These are phyloP conservation scores for Theobroma grandiflorum DNA, from an alignment of 441 rosid genomes.

Conservation along the genomic window DNA sequence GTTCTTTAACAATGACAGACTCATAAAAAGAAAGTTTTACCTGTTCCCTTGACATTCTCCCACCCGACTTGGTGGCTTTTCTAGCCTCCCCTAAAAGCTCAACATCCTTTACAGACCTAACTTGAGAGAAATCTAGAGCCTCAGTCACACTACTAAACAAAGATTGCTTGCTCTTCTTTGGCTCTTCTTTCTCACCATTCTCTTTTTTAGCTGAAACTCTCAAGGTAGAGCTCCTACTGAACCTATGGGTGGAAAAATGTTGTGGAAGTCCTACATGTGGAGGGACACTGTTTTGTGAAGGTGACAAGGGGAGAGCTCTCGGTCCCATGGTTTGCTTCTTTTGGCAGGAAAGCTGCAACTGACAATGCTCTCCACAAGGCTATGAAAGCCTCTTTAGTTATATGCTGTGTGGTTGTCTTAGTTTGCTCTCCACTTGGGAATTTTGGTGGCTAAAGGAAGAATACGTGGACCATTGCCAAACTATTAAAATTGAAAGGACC, in stretches of 20 bases:
- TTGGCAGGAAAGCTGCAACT: neutral
- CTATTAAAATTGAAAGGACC: slow-evolving; percentile 24
- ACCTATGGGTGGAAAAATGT: slow-evolving; percentile 29
- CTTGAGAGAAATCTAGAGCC: slow-evolving; percentile 87
- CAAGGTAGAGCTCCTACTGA: slow-evolving; percentile 25
- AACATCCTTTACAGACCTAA: slow-evolving; percentile 78
- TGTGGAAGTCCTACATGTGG: too few species aligned
- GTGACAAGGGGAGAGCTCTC: slow-evolving; percentile 44
- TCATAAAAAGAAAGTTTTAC: slow-evolving; percentile 33
- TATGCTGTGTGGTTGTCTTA: neutral
- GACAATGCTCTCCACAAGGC: neutral
- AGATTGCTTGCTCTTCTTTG: slow-evolving; percentile 66
- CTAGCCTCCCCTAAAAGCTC: slow-evolving; percentile 81
- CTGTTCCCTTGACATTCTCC: slow-evolving; percentile 74
- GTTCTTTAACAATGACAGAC: neutral
- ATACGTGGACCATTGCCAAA: slow-evolving; percentile 49
- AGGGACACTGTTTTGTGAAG: slow-evolving; percentile 38
- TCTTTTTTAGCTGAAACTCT: slow-evolving; percentile 48
- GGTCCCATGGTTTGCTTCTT: slow-evolving; percentile 38
- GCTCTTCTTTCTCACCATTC: slow-evolving; percentile 42
- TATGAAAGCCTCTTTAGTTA: neutral
- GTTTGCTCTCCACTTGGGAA: neutral
- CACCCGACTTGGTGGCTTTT: slow-evolving; percentile 74
- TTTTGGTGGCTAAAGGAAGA: slow-evolving; percentile 36
- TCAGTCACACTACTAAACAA: slow-evolving; percentile 69